Conservation (phyloP, 2,329 filamentous ascomycete species). For the Blumeria hordei region DNA sequence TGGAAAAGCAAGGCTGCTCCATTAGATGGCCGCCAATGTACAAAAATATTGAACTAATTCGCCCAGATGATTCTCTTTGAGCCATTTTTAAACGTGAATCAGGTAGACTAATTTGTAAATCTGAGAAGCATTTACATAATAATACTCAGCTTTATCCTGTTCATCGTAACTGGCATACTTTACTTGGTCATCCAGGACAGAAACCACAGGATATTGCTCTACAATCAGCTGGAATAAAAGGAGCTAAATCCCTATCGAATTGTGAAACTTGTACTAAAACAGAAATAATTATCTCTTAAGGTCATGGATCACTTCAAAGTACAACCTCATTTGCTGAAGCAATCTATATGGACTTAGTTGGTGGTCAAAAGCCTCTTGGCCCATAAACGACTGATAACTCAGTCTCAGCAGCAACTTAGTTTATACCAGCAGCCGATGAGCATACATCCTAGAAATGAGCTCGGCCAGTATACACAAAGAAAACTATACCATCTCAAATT, state of each 20-base stretch:
- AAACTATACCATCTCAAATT: background rate
- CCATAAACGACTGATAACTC: background rate
- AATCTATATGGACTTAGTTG: background rate
- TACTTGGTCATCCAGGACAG: background rate
- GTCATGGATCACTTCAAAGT: background rate
- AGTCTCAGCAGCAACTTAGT: background rate
- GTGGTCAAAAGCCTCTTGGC: background rate
- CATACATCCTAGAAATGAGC: background rate
- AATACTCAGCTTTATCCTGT: background rate
- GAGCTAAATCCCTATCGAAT: background rate
- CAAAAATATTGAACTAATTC: background rate
- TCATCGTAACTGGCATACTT: background rate
- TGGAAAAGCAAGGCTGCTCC: background rate
- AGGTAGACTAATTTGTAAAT: background rate
- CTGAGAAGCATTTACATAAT: background rate
- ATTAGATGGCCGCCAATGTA: background rate
- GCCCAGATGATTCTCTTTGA: background rate
- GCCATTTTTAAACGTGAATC: background rate
- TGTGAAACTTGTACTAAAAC: background rate
- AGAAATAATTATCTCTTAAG: background rate
- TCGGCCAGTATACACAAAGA: background rate
- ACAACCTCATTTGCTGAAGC: background rate
- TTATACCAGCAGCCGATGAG: background rate
- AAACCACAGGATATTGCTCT: background rate
- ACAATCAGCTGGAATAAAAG: background rate